Conservation (phyloP, 768 basidiomycete genomes). For the Lentinula sp. region DNA sequence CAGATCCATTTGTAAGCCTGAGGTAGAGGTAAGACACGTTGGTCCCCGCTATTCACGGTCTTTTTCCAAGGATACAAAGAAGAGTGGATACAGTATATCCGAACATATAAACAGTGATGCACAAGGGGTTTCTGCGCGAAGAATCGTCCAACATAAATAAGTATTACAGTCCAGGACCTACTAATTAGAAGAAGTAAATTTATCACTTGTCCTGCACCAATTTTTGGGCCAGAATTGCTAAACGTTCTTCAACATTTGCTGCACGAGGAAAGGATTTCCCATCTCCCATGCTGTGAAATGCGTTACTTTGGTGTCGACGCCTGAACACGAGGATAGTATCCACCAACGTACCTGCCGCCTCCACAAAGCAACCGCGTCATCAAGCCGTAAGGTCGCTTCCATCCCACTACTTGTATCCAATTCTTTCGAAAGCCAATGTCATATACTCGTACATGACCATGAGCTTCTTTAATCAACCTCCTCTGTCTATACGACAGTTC, state of each 20-base stretch:
- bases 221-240: slow-evolving; percentile 58
- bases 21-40: neutral
- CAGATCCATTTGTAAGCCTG: neutral
- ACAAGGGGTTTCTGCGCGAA: neutral
- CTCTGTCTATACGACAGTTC: slow-evolving; percentile 66
- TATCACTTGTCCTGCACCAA: slow-evolving; percentile 43
- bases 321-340: neutral
- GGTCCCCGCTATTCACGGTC: neutral
- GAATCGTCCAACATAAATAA: neutral
- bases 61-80: neutral
- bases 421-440: slow-evolving; percentile 72
- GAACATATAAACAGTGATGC: neutral
- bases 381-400: slow-evolving; percentile 46
- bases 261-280: slow-evolving; percentile 66
- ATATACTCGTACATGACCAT: slow-evolving; percentile 56
- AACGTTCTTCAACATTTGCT: slow-evolving; percentile 57
- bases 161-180: neutral
- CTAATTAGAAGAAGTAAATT: neutral
- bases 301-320: neutral
- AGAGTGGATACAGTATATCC: neutral
- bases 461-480: slow-evolving; percentile 56
- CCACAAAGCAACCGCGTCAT: slow-evolving; percentile 49
- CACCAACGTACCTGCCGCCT: slow-evolving; percentile 51
- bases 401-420: slow-evolving; percentile 64
- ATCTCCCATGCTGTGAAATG: slow-evolving; percentile 47